Evolutionary conservation across 108 stramenopile species (phyloP).

Genomic region (Licmophora abbreviata): DNA sequence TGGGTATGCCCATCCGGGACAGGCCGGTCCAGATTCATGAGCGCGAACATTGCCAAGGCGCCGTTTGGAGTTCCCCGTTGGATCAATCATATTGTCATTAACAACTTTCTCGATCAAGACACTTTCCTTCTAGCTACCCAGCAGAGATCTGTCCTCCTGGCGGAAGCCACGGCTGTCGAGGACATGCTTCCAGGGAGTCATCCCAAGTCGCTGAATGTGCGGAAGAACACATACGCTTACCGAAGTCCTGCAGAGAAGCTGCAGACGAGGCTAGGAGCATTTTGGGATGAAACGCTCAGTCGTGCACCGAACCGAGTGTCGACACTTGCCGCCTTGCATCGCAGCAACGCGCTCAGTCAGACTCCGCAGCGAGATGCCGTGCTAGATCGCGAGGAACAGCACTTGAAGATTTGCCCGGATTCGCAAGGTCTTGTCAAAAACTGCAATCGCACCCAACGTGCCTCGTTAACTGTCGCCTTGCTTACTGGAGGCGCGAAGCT

Average conservation of each 20-base stretch:
- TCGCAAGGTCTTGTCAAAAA: slow-evolving; percentile 43
- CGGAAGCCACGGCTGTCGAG: slow-evolving; percentile 40
- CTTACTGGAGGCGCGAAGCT: slow-evolving; percentile 11
- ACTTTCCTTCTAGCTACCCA: slow-evolving; percentile 54
- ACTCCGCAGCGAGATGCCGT: slow-evolving; percentile 33
- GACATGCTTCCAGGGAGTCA: slow-evolving; percentile 6
- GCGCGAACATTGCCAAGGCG: slow-evolving; percentile 26
- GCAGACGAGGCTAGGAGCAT: slow-evolving; percentile 30
- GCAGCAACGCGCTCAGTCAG: slow-evolving; percentile 10
- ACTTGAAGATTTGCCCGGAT: slow-evolving; percentile 43
- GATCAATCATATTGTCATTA: slow-evolving; percentile 30
- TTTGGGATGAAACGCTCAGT: slow-evolving; percentile 50
- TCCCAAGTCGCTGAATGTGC: slow-evolving; percentile 12
- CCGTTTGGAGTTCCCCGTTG: slow-evolving; percentile 33
- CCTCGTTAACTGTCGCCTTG: slow-evolving; percentile 10
- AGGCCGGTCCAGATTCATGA: slow-evolving; percentile 51
- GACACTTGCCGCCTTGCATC: slow-evolving; percentile 19
- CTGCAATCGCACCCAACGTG: slow-evolving; percentile 22
- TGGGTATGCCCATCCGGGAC: slow-evolving; percentile 51
- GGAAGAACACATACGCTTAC: slow-evolving; percentile 27
- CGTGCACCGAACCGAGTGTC: slow-evolving; percentile 47
- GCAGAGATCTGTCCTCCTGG: slow-evolving; percentile 34
- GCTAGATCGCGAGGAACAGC: slow-evolving; percentile 49
- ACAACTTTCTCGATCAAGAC: slow-evolving; percentile 71
- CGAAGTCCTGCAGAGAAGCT: slow-evolving; percentile 38